A percentile compares a stretch with the other conserved stretches of the same genome.
phyloP scores from a whole-genome alignment of 164 flowering plant species.

The Paratinospora sagittata region DNA sequence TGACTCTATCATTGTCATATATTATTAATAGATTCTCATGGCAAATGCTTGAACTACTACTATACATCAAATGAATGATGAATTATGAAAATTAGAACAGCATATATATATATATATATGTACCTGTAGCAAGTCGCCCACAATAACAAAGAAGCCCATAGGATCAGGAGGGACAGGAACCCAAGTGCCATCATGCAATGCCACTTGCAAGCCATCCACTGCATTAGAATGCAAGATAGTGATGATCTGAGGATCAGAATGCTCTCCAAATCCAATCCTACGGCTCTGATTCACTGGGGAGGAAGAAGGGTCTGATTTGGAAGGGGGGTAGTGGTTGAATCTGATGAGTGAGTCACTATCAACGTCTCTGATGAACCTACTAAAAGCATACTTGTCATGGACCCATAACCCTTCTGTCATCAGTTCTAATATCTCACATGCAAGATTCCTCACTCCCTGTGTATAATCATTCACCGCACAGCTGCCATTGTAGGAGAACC shows the following conservation, averaged over 20 bases:
- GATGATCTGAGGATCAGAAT: slow-evolving; percentile 78
- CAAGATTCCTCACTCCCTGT: slow-evolving; percentile 33
- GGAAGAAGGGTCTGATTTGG: slow-evolving; percentile 13
- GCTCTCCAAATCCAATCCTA: slow-evolving; percentile 72
- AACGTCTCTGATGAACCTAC: slow-evolving; percentile 43
- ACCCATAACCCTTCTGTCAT: slow-evolving; percentile 49
- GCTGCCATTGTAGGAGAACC: slow-evolving; percentile 27
- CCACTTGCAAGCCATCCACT: slow-evolving; percentile 56
- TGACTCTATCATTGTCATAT: no score
- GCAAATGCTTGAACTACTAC: not conserved
- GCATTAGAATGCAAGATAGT: slow-evolving; percentile 62
- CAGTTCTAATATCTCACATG: slow-evolving; percentile 53
- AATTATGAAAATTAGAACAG: no score
- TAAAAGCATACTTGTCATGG: slow-evolving; percentile 35
- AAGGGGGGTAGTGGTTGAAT: slow-evolving; percentile 70
- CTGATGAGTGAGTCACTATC: slow-evolving; percentile 63
- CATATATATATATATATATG: slow-evolving; percentile 14
- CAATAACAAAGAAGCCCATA: slow-evolving; percentile 41
- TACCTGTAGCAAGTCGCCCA: slow-evolving; percentile 65
- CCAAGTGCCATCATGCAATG: slow-evolving; percentile 47
- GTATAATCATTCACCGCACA: slow-evolving; percentile 44
- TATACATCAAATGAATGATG: not conserved
- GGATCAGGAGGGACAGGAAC: slow-evolving; percentile 61
- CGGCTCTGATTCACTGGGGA: slow-evolving; percentile 8
- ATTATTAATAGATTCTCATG: no score